These are phyloP conservation scores for Allium fistulosum DNA, from an alignment of 106 monocot genomes.

Conservation along the genomic window DNA sequence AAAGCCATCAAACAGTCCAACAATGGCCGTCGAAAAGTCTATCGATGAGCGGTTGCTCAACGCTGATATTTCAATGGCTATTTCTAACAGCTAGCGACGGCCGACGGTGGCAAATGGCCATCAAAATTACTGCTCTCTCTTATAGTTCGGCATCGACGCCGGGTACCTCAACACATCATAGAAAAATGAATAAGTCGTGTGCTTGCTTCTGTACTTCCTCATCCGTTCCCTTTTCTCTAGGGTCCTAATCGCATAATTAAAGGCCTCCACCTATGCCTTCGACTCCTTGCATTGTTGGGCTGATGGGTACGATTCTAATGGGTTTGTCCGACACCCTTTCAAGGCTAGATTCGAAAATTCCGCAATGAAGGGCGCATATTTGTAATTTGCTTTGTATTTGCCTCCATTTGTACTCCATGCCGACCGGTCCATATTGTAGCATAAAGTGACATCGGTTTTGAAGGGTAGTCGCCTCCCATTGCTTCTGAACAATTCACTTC, in stretches of 20 bases:
- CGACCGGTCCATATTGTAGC: constrained; percentile 55
- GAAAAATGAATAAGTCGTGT: constrained; percentile 42
- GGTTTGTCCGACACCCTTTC: constrained; percentile 18
- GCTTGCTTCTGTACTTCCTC: constrained; percentile 19
- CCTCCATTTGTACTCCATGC: constrained; percentile 44
- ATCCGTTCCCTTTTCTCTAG: constrained; percentile 21
- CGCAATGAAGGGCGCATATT: constrained; percentile 33
- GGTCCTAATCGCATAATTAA: constrained; percentile 20
- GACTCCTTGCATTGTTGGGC: constrained; percentile 13
- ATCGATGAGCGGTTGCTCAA: too few species aligned
- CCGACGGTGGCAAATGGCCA: too few species aligned
- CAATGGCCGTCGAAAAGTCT: too few species aligned
- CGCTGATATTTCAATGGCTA: too few species aligned
- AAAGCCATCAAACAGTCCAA: too few species aligned
- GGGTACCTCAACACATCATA: constrained; percentile 34
- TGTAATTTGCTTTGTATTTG: constrained; percentile 34
- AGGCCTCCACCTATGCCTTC: constrained; percentile 12
- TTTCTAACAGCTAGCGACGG: too few species aligned
- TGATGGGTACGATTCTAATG: constrained; percentile 15
- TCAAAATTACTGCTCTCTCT: too few species aligned
- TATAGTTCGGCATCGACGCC: constrained; percentile 18
- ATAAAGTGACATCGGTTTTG: constrained; percentile 48
- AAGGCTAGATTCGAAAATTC: constrained; percentile 37
- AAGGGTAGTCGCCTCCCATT: constrained; percentile 41
- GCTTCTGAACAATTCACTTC: constrained; percentile 18